A percentile compares a stretch with the other conserved stretches of the same genome.
Evolutionary conservation across 106 monocot genomes (phyloP).

Genomic region (Agapanthus africanus): DNA sequence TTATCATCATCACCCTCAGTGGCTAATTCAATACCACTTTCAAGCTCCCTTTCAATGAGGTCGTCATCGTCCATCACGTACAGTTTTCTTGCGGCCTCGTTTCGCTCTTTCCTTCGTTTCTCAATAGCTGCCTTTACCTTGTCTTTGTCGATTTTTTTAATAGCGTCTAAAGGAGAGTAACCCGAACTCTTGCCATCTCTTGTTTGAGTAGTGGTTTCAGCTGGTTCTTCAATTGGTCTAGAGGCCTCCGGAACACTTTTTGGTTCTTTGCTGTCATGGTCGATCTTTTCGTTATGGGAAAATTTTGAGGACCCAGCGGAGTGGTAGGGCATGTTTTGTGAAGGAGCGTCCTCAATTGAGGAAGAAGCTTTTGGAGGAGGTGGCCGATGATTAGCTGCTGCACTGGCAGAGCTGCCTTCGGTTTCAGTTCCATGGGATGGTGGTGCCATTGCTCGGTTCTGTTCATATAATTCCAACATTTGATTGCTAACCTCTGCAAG

Average conservation of each 20-base stretch:
- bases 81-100: slow-evolving; percentile 27
- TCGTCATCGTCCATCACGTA: slow-evolving; percentile 71
- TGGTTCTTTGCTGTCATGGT: slow-evolving; percentile 11
- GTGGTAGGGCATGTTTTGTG: slow-evolving; percentile 26
- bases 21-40: slow-evolving; percentile 69
- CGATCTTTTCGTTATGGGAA: slow-evolving; percentile 12
- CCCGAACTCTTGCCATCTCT: slow-evolving; percentile 12
- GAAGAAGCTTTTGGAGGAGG: slow-evolving; percentile 28
- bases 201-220: slow-evolving; percentile 15
- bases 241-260: not conserved
- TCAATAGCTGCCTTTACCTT: slow-evolving; percentile 83
- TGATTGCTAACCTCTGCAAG: slow-evolving; percentile 95
- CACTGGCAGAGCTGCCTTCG: slow-evolving; percentile 56
- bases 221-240: slow-evolving; percentile 12
- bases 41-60: slow-evolving; percentile 82
- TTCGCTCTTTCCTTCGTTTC: slow-evolving; percentile 46
- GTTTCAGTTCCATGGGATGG: slow-evolving; percentile 59
- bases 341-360: slow-evolving; percentile 24
- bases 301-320: slow-evolving; percentile 11
- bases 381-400: slow-evolving; percentile 29
- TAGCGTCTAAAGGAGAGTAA: slow-evolving; percentile 40
- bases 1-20: slow-evolving; percentile 29
- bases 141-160: slow-evolving; percentile 66
- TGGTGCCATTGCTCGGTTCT: slow-evolving; percentile 56
- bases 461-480: slow-evolving; percentile 95